Evolutionary conservation across 352 stramenopile genomes (phyloP), one percentile per base, ranked within the genome.

Genomic region (Thalassiosira oceanica): DNA sequence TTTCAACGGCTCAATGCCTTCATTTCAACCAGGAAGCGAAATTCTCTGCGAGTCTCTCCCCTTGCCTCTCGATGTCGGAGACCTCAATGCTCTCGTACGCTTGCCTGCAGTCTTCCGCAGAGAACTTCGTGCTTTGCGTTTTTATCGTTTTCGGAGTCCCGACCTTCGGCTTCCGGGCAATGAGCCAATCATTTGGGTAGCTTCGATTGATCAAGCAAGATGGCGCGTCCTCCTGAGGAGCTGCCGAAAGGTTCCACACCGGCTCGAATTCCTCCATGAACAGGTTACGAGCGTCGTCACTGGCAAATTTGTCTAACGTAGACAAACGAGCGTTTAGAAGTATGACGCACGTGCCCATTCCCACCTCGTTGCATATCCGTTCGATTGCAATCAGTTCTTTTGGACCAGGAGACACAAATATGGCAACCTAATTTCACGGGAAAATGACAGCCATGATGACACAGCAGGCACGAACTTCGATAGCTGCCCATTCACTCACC

Each of bases 381-480:
- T 88, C 78, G 48, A 90, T 74, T 4, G 70, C 58, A 29, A 86
- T 64, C 15, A 88, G 57, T 37, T 90, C 83, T 55, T 87, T 90
- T 3, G 79, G 76, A 39, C 77, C 77, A 0, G 83, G 83, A 13
- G 76, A 60, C 0, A 90, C 80, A 76, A 90, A 90, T 20, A 90
- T 44, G 3, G 83, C 83, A 42, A n/a, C n/a, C n/a, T n/a, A n/a
- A n/a, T n/a, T n/a, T n/a, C n/a, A n/a, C n/a, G n/a, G n/a, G n/a
- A n/a, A n/a, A n/a, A n/a, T n/a, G n/a, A n/a, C n/a, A n/a, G n/a
- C n/a, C n/a, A n/a, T n/a, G n/a, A n/a, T n/a, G n/a, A n/a, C n/a
- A n/a, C n/a, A n/a, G n/a, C n/a, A n/a, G n/a, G n/a, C n/a, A n/a
- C n/a, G n/a, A n/a, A n/a, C n/a, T n/a, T n/a, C n/a, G n/a, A n/a